Evolutionary conservation across 2,329 filamentous ascomycete genomes (phyloP).

Genomic region (Purpureocillium lavendulum): DNA sequence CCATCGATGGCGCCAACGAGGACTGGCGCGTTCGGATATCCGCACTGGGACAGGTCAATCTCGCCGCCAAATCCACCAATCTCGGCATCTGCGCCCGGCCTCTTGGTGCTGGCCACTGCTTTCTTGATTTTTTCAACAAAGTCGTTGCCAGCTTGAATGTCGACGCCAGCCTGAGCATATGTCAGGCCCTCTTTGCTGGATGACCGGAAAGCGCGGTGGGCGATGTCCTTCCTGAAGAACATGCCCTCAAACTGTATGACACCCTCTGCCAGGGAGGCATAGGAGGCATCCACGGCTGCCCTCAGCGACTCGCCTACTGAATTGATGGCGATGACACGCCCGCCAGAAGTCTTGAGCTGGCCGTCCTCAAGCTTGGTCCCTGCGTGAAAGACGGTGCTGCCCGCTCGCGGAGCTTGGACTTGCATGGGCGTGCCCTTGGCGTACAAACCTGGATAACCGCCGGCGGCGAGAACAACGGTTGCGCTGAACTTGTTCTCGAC

Average conservation of each 20-base stretch:
- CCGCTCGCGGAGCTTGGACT: conserved; percentile 34
- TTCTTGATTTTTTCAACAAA: conserved; percentile 89
- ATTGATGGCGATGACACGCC: conserved; percentile 89
- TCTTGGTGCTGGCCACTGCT: conserved; percentile 75
- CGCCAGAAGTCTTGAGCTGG: conserved; percentile 69
- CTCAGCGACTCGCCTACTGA: conserved; percentile 65
- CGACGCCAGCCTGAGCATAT: conserved; percentile 88
- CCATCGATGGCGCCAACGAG: conserved; percentile 94
- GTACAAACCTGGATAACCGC: conserved; percentile 83
- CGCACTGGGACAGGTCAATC: conserved; percentile 53
- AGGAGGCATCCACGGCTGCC: conserved; percentile 80
- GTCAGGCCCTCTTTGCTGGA: conserved; percentile 55
- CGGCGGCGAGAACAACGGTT: conserved; percentile 89
- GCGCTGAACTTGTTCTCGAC: conserved; percentile 66
- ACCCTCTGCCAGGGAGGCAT: conserved; percentile 62
- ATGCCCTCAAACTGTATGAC: conserved; percentile 75
- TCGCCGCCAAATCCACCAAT: conserved; percentile 90
- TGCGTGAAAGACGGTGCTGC: conserved; percentile 79
- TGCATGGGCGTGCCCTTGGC: conserved; percentile 62
- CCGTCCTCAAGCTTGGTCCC: conserved; percentile 62
- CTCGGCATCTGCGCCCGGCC: conserved; percentile 81
- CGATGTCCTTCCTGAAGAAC: conserved; percentile 92
- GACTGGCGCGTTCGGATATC: conserved; percentile 66
- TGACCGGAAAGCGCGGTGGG: conserved; percentile 59
- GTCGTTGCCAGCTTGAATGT: conserved; percentile 87